These are phyloP conservation scores for Celoporthe dispersa DNA, from an alignment of 2,329 filamentous ascomycete species.

Conservation along the genomic window DNA sequence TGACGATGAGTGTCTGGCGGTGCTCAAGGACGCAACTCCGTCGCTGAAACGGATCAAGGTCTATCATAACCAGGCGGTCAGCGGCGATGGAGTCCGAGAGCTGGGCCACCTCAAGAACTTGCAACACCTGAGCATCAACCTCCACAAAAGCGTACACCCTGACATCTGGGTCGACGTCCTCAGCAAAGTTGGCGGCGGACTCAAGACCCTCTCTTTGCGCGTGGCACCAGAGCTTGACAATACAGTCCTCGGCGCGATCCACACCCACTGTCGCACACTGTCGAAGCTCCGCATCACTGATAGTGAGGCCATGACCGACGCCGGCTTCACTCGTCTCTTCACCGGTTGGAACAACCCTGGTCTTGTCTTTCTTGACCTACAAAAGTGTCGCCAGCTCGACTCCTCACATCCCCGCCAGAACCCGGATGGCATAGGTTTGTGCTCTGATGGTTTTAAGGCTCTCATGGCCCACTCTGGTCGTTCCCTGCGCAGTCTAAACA, in stretches of 20 bases:
- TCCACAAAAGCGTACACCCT: conserved; percentile 61
- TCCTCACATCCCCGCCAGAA: conserved; percentile 69
- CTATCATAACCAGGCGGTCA: conserved; percentile 76
- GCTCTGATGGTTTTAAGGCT: conserved; percentile 74
- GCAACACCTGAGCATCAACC: conserved; percentile 75
- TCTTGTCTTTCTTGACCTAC: conserved; percentile 73
- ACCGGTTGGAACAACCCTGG: conserved; percentile 74
- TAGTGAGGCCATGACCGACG: conserved; percentile 76
- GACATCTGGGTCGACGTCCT: conserved; percentile 66
- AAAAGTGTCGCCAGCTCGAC: conserved; percentile 78
- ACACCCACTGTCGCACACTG: conserved; percentile 69
- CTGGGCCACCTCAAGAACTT: conserved; percentile 68
- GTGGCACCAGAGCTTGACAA: conserved; percentile 71
- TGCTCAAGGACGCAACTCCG: conserved; percentile 68
- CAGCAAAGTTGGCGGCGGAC: conserved; percentile 61
- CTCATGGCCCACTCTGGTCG: conserved; percentile 83
- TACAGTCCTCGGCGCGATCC: conserved; percentile 70
- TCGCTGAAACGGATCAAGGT: conserved; percentile 78
- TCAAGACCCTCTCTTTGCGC: conserved; percentile 80
- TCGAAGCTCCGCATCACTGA: conserved; percentile 81
- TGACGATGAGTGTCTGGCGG: conserved; percentile 67
- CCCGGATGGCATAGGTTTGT: conserved; percentile 71
- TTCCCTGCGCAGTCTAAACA: conserved; percentile 68
- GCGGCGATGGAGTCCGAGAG: conserved; percentile 65
- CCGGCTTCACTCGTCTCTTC: conserved; percentile 74